Base-by-base conservation (phyloP, 2,329 filamentous ascomycete species). In the Neonectria punicea region DNA sequence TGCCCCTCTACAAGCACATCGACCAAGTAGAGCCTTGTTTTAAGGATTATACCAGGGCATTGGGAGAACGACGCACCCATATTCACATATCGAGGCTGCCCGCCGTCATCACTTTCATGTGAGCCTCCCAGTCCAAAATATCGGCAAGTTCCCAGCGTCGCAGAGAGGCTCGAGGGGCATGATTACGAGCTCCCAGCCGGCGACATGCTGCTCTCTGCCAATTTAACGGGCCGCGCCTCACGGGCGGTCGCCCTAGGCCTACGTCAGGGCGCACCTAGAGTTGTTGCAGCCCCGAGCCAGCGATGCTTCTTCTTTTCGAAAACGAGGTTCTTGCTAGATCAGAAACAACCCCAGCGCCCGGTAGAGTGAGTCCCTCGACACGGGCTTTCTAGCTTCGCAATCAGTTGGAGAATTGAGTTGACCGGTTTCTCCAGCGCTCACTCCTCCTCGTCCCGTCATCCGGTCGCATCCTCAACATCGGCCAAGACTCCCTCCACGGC, bases 231-330 rank as follows among this genome's bases (percentile, higher is more conserved):
- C 32, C 43, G 57, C 44, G 44, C 53, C 53, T 36, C 56, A 34
- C 60, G 56, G 30, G 32, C 53, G 32, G 20, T 43, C 20, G 22
- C 47, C 18, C 30, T 54, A 28, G 54, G 54, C 5, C 10, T 43
- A 50, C 22, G 49, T 34, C 18, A 8, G 47, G 49, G 50, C 13
- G 41, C 25, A 39, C 49, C 20, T 25, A 28, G 39, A 32, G 20
- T 36, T 34, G 47, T 58, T 32, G 46, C 28, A n/a, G n/a, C 30
- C n/a, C 47, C 46, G n/a, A 44, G 47, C 36, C 49, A 43, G 22
- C 28, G 30, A 22, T 63, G 49, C 28, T 53, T 49, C 61, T 73
- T 73, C 59, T 73, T 69, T 53, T 71, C 71, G 28, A 73, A 60
- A 47, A 58, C 71, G 56, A 72, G 66, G 58, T 61, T 51, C 30